Conservation (phyloP, 2,329 filamentous ascomycete species). For the Penicillium hesseltinei region DNA sequence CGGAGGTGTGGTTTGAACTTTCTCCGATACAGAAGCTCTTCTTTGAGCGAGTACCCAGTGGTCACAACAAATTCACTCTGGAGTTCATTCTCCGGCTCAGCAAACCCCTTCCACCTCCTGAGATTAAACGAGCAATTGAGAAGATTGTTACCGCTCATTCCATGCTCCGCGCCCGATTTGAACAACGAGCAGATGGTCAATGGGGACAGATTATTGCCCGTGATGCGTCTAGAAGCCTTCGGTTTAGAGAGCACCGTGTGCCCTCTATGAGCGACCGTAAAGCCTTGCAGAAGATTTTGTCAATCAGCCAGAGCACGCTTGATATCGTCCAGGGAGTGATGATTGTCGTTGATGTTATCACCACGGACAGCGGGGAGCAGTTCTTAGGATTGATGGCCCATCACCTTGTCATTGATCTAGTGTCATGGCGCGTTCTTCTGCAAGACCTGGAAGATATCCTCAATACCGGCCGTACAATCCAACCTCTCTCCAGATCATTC, state of each 20-base stretch:
- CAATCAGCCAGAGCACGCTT: not conserved
- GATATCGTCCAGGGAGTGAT: not conserved
- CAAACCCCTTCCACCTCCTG: too few relatives aligned
- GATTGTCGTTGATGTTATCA: not conserved
- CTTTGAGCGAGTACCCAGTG: too few relatives aligned
- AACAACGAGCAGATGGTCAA: too few relatives aligned
- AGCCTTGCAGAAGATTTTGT: not conserved
- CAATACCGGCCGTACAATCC: not conserved
- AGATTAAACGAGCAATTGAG: too few relatives aligned
- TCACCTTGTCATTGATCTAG: constrained; percentile 18
- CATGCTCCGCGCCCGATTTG: too few relatives aligned
- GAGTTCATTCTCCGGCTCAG: too few relatives aligned
- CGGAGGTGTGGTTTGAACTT: too few relatives aligned
- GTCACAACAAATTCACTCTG: too few relatives aligned
- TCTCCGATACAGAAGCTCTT: too few relatives aligned
- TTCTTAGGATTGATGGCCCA: constrained; percentile 22
- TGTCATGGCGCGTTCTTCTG: constrained; percentile 15
- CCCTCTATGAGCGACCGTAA: not conserved
- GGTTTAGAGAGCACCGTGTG: not conserved
- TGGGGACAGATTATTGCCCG: not conserved
- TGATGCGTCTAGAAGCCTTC: not conserved
- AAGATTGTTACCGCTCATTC: too few relatives aligned
- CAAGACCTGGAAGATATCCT: constrained; percentile 16
- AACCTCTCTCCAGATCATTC: constrained; percentile 12
- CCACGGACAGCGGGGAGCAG: not conserved